Base-by-base conservation (phyloP, 1,284 basidiomycete species). In the Ceratobasidium papillatum region DNA sequence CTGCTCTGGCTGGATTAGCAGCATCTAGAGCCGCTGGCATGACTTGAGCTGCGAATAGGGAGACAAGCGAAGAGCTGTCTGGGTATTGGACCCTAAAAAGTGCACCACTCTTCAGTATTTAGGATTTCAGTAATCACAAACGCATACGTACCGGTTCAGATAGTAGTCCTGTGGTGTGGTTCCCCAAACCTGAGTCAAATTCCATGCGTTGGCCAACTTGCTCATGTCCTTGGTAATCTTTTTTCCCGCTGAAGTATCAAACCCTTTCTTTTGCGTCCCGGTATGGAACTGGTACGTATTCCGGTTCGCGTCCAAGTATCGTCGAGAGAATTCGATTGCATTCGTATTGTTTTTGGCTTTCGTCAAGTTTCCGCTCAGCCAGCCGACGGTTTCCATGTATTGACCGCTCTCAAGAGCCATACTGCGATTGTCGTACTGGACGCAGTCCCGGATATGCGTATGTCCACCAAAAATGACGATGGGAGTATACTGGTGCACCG, bases 341-440 rank as follows among this genome's bases (percentile, higher is more conserved):
- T 82, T 25, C 77, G 76, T 75, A 73, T 83, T 84, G 56, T 82
- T 82, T 38, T 90, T 84, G 3, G 85, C 86, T 22, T 56, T n/a
- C 22, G 56, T 32, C 22, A 74, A 49, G 19, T 43, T 64, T 12
- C 59, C 59, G 75, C 76, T 76, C 64, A 82, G 80, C 84, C 77
- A 80, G 84, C 92, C 93, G 74, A 95, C 85, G 5, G 94, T 95
- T 82, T 96, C 94, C 89, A 95, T 91, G 81, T 94, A 96, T 30
- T 92, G 85, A 58, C 94, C 94, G 71, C 92, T 93, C 78, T 94
- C 92, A 45, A 95, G 82, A 0, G 88, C 85, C 85, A 93, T 91
- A 0, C 89, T 87, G 22, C 89, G 86, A 5, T 86, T 86, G 79
- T 91, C 90, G 34, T 86, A 82, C 80, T 89, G 87, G 30, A 86